Percentiles rank a stretch among this genome's conserved stretches.
Conservation (phyloP, 345 rosid species). For the Trapa bicornis region DNA sequence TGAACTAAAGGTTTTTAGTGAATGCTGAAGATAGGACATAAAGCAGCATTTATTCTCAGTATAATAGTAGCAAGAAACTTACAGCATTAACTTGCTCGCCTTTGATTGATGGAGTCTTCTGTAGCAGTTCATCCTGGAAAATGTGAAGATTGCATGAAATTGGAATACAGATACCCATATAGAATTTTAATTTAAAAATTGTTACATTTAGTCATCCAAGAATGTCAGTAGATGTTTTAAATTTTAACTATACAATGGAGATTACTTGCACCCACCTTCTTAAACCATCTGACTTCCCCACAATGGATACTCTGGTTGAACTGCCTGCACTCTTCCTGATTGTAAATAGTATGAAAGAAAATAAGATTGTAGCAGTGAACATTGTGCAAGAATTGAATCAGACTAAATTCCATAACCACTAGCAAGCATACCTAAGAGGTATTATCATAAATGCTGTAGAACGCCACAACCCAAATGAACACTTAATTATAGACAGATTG, state of each 20-base stretch:
- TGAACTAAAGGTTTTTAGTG: neutral
- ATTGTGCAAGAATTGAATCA: neutral
- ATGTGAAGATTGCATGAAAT: neutral
- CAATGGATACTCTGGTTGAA: slow-evolving; percentile 53
- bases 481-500: neutral
- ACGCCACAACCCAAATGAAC: neutral
- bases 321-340: slow-evolving; percentile 76
- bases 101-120: slow-evolving; percentile 50
- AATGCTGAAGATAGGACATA: neutral
- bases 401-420: neutral
- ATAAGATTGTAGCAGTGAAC: neutral
- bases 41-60: neutral
- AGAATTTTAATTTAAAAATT: neutral
- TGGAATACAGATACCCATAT: neutral
- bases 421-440: neutral
- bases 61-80: slow-evolving; percentile 18
- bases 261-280: slow-evolving; percentile 35
- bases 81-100: slow-evolving; percentile 52
- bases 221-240: neutral
- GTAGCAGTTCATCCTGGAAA: slow-evolving; percentile 63
- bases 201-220: neutral
- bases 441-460: neutral
- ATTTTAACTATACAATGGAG: too few species aligned
- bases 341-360: slow-evolving; percentile 3
- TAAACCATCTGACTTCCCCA: slow-evolving; percentile 51